Percentiles rank a stretch among this genome's conserved stretches.
Evolutionary conservation across 768 basidiomycete genomes (phyloP).

Genomic region (Chlorophyllum brunneum): DNA sequence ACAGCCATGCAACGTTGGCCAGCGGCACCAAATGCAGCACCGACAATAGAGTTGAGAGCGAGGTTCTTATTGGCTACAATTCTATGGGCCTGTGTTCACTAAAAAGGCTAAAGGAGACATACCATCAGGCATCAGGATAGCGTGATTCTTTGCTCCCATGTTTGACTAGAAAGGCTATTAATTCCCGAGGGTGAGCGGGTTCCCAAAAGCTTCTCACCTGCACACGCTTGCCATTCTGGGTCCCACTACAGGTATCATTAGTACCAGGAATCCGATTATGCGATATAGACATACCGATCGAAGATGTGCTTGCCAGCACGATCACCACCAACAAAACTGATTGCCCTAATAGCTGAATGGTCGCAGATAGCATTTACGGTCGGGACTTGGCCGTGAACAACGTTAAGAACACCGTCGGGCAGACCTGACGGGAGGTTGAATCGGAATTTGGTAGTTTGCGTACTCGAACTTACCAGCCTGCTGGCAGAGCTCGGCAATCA

Average conservation of each 20-base stretch:
- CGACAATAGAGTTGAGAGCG: conserved; percentile 86
- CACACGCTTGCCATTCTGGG: conserved; percentile 84
- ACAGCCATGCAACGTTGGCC: conserved; percentile 98
- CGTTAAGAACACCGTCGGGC: conserved; percentile 85
- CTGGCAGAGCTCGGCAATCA: conserved; percentile 92
- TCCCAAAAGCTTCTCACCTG: conserved; percentile 39
- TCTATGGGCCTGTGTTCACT: neutral
- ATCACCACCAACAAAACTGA: conserved; percentile 96
- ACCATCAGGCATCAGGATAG: conserved; percentile 93
- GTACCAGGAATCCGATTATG: neutral
- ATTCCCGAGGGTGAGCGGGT: neutral
- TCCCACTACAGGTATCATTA: conserved; percentile 49
- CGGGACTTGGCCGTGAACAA: conserved; percentile 86
- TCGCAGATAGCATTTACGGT: conserved; percentile 96
- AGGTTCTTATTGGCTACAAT: conserved; percentile 82
- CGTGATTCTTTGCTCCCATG: conserved; percentile 97
- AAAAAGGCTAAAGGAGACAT: conserved; percentile 16
- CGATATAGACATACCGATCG: conserved; percentile 48
- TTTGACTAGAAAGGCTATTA: conserved; percentile 31
- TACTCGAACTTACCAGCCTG: conserved; percentile 54
- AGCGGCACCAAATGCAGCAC: conserved; percentile 95
- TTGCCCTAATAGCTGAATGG: conserved; percentile 85
- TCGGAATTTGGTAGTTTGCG: neutral
- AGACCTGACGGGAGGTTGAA: conserved; percentile 41
- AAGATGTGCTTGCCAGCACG: conserved; percentile 93